Evolutionary conservation across 352 stramenopile species (phyloP).

Genomic region (Phytophthora colocasiae): DNA sequence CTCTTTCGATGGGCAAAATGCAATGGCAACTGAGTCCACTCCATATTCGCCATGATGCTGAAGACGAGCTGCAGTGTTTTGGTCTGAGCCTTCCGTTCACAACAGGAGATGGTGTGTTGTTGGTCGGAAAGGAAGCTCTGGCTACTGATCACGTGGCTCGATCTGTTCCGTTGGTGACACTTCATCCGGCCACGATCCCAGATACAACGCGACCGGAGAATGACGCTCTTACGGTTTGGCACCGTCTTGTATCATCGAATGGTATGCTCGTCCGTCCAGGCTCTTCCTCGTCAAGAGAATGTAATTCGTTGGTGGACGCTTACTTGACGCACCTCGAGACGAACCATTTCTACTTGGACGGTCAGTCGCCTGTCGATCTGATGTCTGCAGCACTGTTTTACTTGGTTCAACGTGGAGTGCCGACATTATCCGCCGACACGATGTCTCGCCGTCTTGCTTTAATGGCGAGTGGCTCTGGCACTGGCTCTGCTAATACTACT

Average conservation of each 20-base stretch:
- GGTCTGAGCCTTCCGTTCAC: conserved; percentile 47
- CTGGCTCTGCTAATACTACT: conserved; percentile 24
- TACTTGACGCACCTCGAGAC: conserved; percentile 42
- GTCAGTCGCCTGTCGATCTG: conserved; percentile 33
- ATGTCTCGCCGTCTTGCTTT: conserved; percentile 29
- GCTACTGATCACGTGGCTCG: conserved; percentile 18
- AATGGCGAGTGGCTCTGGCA: conserved; percentile 9
- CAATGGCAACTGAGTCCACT: conserved; percentile 42
- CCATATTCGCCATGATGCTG: conserved; percentile 27
- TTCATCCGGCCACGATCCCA: conserved; percentile 29
- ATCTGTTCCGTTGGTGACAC: conserved; percentile 25
- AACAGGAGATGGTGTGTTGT: conserved; percentile 24
- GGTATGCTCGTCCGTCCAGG: conserved; percentile 35
- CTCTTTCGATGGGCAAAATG: conserved; percentile 54
- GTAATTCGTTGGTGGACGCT: conserved; percentile 43
- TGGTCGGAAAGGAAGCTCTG: conserved; percentile 44
- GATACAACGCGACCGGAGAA: conserved; percentile 20
- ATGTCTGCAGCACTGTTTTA: conserved; percentile 55
- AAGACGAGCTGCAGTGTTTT: conserved; percentile 32
- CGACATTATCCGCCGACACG: conserved; percentile 31
- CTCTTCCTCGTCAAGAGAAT: conserved; percentile 9
- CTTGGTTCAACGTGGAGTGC: conserved; percentile 56
- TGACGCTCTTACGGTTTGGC: conserved; percentile 32
- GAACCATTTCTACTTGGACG: conserved; percentile 43
- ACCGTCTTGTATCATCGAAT: conserved; percentile 38